Evolutionary conservation across 176 grass and related monocot genomes (phyloP).

Genomic region (Leersia perrieri): DNA sequence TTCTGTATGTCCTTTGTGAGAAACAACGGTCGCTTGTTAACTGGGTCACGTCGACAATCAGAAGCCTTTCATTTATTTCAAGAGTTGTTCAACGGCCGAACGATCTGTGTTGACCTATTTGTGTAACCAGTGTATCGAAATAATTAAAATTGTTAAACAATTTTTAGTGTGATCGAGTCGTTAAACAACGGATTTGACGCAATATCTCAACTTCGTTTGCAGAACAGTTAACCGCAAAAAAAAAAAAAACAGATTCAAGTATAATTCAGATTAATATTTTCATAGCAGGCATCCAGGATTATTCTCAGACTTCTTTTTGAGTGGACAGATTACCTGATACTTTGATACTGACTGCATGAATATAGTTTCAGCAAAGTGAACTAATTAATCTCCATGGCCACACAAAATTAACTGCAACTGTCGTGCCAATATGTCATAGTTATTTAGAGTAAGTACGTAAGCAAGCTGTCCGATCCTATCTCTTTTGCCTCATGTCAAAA

Average conservation of each 20-base stretch:
- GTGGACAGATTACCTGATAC: background rate
- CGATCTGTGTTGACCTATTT: background rate
- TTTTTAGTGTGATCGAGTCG: background rate
- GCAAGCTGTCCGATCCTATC: background rate
- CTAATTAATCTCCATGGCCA: background rate
- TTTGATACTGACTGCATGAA: background rate
- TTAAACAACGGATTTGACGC: background rate
- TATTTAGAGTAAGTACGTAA: background rate
- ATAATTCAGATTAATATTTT: background rate
- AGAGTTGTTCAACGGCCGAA: background rate
- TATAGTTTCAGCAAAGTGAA: background rate
- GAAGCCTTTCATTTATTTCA: background rate
- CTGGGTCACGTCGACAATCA: background rate
- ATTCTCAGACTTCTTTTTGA: background rate
- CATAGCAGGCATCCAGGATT: background rate
- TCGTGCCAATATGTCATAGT: background rate
- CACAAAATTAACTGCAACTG: background rate
- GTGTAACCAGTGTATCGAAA: background rate
- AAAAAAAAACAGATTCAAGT: background rate
- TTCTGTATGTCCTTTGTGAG: background rate
- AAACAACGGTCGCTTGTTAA: background rate
- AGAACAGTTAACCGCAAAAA: background rate
- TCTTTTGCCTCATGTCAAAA: background rate
- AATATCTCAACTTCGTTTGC: background rate
- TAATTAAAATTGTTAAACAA: background rate